phyloP scores from a whole-genome alignment of 495 filamentous ascomycete genomes.

The Parmelia sp. region DNA sequence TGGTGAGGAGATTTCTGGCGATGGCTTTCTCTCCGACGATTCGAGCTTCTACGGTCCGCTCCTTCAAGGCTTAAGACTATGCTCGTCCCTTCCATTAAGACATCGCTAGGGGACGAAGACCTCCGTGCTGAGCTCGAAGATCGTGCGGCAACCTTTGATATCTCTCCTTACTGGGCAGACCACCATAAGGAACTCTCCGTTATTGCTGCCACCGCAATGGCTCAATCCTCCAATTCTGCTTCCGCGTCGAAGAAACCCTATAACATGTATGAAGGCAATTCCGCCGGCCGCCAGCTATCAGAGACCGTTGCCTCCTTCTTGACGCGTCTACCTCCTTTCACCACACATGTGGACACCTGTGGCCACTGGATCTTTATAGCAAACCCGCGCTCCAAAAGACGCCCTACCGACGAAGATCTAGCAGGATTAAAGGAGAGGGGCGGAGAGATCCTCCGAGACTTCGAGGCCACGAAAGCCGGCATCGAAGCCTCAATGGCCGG shows the following conservation, averaged over 20 bases:
- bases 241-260: conserved; percentile 27
- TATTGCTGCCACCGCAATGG: conserved; percentile 15
- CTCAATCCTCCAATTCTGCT: conserved; percentile 5
- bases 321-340: conserved; percentile 57
- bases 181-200: conserved; percentile 35
- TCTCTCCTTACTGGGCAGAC: conserved; percentile 41
- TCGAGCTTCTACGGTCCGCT: conserved; percentile 65
- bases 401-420: conserved; percentile 30
- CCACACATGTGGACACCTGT: conserved; percentile 34
- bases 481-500: conserved; percentile 37
- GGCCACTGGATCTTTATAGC: conserved; percentile 63
- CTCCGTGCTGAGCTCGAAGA: conserved; percentile 36
- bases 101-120: conserved; percentile 46
- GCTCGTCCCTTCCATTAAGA: conserved; percentile 22
- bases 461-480: conserved; percentile 32
- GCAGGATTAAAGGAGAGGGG: conserved; percentile 42
- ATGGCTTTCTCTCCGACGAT: conserved; percentile 50
- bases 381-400: conserved; percentile 42
- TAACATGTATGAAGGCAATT: conserved; percentile 41
- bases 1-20: background rate
- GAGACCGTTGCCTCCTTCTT: conserved; percentile 61
- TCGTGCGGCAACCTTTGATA: conserved; percentile 38
- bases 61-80: background rate
- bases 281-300: conserved; percentile 43
- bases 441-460: conserved; percentile 34